These are phyloP conservation scores for Scytalidium sp. DNA, from an alignment of 2,329 filamentous ascomycete genomes.

Conservation along the genomic window DNA sequence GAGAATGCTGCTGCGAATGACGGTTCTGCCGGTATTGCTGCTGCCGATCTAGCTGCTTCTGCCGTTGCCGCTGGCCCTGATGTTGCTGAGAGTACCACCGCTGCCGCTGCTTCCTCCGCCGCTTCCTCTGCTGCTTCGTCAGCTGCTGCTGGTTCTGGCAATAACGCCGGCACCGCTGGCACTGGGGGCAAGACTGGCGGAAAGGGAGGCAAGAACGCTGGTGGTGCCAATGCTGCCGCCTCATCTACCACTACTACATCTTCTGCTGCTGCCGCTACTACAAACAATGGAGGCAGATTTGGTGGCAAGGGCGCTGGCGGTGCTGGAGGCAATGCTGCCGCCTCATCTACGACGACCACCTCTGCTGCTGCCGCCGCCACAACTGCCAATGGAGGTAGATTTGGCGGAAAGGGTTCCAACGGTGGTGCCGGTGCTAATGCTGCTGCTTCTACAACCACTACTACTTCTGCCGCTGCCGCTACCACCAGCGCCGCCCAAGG, in stretches of 20 bases:
- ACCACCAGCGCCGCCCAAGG: background rate
- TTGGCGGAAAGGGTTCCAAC: background rate
- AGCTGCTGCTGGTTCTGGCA: background rate
- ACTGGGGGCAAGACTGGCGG: background rate
- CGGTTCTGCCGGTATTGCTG: slow-evolving; percentile 13
- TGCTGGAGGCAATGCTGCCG: background rate
- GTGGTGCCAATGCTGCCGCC: background rate
- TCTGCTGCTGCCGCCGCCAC: slow-evolving; percentile 1
- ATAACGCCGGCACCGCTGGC: background rate
- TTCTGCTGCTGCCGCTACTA: background rate
- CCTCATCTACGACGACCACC: background rate
- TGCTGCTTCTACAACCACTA: background rate
- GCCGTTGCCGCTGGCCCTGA: slow-evolving; percentile 11
- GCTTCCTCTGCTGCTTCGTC: slow-evolving; percentile 1
- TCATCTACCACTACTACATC: background rate
- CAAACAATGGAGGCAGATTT: background rate
- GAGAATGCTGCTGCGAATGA: slow-evolving; percentile 17
- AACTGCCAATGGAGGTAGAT: background rate
- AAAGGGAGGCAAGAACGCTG: background rate
- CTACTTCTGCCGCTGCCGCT: slow-evolving; percentile 4
- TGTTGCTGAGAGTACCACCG: slow-evolving; percentile 3
- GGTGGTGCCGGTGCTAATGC: background rate
- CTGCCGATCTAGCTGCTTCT: slow-evolving; percentile 10
- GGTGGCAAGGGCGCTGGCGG: background rate
- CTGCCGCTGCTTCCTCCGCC: slow-evolving; percentile 1